Base-by-base conservation (phyloP, 306 rosid species). In the Trifolium repens region DNA sequence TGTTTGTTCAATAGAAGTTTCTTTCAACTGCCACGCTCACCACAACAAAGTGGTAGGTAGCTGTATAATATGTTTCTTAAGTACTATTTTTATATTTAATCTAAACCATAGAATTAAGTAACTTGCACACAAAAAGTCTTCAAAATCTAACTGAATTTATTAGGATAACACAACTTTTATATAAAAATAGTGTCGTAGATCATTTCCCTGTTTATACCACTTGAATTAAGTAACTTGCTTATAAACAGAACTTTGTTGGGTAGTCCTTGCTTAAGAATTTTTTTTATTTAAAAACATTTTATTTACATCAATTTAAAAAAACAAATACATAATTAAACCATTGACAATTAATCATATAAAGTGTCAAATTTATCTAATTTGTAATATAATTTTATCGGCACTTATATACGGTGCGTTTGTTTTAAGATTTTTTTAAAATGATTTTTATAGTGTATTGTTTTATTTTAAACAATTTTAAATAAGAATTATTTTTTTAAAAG, bases 1-100 rank as follows among this genome's bases (percentile, higher is more conserved):
- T 19, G 81, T 4, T 58, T 30, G 10, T 0, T 35, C 42, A 4
- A 59, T 47, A 17, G 4, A 69, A 16, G 3, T 14, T 71, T 53
- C 75, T 2, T 58, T 47, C 49, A 78, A 63, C 52, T 71, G 66
- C 72, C 66, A 61, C 77, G 65, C 61, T 55, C 57, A 12, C 17
- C 7, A 35, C 49, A 35, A 27, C 5, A 26, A 53, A 54, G 1
- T 9, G 17, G 16, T 54, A 8, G 17, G 16, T 54, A 8, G 72
- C 53, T 42, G 35, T 26, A 32, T 27, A 22, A 22, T 22, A 12
- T 26, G 42, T 71, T 34, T 35, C 35, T 37, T 19, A 42, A 42
- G 2, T 19, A 39, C 55, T 62, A 62, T 7, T 55, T 22, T 55
- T 46, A 12, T 12, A 46, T 46, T 46, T 10, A 10, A 19, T 55